phyloP scores from a whole-genome alignment of 495 filamentous ascomycete species.

The Massariosphaeria phaeospora region DNA sequence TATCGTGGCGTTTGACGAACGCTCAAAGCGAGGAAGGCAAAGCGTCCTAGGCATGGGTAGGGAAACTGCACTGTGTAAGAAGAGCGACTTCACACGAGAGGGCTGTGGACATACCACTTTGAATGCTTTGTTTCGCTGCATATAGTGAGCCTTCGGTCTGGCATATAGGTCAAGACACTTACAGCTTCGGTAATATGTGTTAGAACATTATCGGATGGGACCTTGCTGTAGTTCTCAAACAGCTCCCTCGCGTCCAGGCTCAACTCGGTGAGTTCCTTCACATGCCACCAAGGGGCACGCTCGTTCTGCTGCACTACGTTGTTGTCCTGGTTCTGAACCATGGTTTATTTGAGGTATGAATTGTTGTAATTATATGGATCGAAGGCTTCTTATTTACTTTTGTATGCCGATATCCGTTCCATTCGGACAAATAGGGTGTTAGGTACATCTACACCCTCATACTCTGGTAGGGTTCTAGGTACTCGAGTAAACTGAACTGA shows the following conservation, averaged over 20 bases:
- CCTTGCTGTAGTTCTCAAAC: conserved; percentile 25
- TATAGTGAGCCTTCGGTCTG: not conserved
- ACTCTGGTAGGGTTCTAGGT: no score
- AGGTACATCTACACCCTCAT: no score
- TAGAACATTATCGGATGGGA: conserved; percentile 17
- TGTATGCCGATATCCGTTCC: no score
- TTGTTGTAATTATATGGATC: no score
- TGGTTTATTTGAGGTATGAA: no score
- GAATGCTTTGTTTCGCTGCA: conserved; percentile 24
- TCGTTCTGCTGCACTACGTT: no score
- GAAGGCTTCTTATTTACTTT: no score
- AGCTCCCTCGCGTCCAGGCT: conserved; percentile 4
- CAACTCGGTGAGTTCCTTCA: conserved; percentile 4
- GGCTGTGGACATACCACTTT: conserved; percentile 8
- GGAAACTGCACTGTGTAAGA: conserved; percentile 11
- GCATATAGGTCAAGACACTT: not conserved
- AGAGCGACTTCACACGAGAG: not conserved
- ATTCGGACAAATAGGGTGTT: no score
- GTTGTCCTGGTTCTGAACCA: no score
- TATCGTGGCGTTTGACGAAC: conserved; percentile 13
- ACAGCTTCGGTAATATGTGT: conserved; percentile 17
- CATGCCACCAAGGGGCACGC: no score
- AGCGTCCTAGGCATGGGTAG: conserved; percentile 29
- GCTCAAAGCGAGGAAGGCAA: conserved; percentile 17
- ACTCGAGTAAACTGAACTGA: no score